phyloP scores from a whole-genome alignment of 305 asterid species.

The Fraxinus paxiana region DNA sequence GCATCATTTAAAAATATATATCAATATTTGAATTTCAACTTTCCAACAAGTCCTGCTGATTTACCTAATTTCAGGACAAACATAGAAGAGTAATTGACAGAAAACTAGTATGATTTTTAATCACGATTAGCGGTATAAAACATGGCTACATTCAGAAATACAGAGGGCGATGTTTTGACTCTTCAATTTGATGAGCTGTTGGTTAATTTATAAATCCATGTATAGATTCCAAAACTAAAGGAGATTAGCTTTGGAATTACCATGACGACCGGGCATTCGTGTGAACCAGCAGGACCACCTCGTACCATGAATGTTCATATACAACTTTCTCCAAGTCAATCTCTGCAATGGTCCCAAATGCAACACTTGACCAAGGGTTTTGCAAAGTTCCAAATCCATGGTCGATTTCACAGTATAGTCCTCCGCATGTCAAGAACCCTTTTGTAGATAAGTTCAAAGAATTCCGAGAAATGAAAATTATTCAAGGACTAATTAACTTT shows the following conservation, averaged over 20 bases:
- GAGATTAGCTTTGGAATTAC: background rate
- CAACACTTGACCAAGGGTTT: background rate
- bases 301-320: background rate
- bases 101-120: background rate
- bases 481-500: background rate
- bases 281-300: background rate
- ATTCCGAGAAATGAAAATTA: background rate
- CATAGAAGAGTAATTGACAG: background rate
- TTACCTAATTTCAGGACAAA: background rate
- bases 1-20: background rate
- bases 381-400: background rate
- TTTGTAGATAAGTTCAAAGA: background rate
- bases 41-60: background rate
- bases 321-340: background rate
- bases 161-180: background rate
- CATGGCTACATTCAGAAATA: background rate
- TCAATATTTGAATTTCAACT: background rate
- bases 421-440: background rate
- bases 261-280: background rate
- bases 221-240: background rate
- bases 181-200: background rate
- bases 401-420: background rate
- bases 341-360: background rate
- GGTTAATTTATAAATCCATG: background rate
- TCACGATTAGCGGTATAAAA: background rate